Base-by-base conservation (phyloP, 78 protist genomes). In the Blattamonas nauphoetae region DNA sequence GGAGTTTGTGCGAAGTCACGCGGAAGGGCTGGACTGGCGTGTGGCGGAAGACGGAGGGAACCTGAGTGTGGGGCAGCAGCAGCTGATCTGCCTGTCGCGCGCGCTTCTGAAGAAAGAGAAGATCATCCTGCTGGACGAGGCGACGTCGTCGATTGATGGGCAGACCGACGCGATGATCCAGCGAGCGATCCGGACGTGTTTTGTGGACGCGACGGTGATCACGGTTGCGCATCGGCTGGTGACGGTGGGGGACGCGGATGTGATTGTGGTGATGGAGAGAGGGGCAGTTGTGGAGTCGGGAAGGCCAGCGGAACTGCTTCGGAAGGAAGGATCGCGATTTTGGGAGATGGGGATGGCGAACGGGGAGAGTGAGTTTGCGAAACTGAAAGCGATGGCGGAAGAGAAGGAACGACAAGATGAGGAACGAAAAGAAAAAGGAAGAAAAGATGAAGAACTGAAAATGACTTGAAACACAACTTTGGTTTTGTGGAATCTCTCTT, bases 191-290 rank as follows among this genome's bases (percentile, higher is more conserved):
- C 11, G 71, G 21, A 55, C 38, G 21, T 55, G 71, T 21, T 95
- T 95, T 78, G 4, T 3, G 44, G 80, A 87, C 42, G 41, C 89
- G 45, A 95, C 97, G 0, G 91, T 95, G 38, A n/a, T 95, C 34
- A 95, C 97, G 32, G 94, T 95, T 45, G 97, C 97, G 3, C 98
- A 96, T 81, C 85, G 98, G 45, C 91, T 95, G 78, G 46, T 90
- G 42, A 95, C 96, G 21, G 90, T 95, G 78, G 91, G 92, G 32
- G 95, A 95, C 81, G n/a, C 85, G 21, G 71, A 55, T 55, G 38
- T 55, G 29, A 71, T 96, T 0, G 41, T 96, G 90, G 92, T 94
- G 38, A 1, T 91, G 45, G 88, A 90, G 44, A 4, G 81, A 45
- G 90, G 91, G 43, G 35, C 0, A 42, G 44, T 81, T 11, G 63